A percentile compares a stretch with the other conserved stretches of the same genome.
These are phyloP conservation scores for Hawksworthiomyces lignivorus DNA, from an alignment of 2,329 filamentous ascomycete genomes.

Conservation along the genomic window DNA sequence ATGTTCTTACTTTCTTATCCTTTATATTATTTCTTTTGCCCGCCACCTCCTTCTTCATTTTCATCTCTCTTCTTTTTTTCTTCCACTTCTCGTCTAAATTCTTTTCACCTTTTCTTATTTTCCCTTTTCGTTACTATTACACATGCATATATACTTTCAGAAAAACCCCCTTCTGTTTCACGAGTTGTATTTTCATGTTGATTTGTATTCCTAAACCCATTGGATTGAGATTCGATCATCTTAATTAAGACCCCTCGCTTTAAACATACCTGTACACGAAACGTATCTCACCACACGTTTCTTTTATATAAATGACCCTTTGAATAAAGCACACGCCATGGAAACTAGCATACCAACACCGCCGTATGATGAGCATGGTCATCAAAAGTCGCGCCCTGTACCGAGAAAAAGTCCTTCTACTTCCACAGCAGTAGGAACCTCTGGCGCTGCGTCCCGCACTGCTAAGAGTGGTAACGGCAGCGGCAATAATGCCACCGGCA, in stretches of 20 bases:
- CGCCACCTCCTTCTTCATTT: no score
- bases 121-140: neutral
- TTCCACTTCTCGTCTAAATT: neutral
- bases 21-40: no score
- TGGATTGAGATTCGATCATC: no score
- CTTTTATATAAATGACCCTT: no score
- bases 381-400: slow-evolving; percentile 6
- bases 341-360: slow-evolving; percentile 44
- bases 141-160: no score
- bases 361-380: slow-evolving; percentile 37
- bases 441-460: slow-evolving; percentile 2
- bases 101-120: neutral
- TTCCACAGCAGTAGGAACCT: slow-evolving; percentile 23
- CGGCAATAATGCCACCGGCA: slow-evolving; percentile 8
- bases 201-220: no score
- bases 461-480: slow-evolving; percentile 17
- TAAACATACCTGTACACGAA: no score
- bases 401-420: slow-evolving; percentile 32
- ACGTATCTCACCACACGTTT: no score
- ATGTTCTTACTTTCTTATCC: no score
- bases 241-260: no score
- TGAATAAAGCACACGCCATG: slow-evolving; percentile 30
- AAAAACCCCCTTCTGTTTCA: no score
- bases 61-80: neutral
- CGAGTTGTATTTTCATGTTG: no score